A percentile compares a stretch with the other conserved stretches of the same genome.
Conservation (phyloP, 1,139 yeast genomes). For the Candida labiduridarum region DNA sequence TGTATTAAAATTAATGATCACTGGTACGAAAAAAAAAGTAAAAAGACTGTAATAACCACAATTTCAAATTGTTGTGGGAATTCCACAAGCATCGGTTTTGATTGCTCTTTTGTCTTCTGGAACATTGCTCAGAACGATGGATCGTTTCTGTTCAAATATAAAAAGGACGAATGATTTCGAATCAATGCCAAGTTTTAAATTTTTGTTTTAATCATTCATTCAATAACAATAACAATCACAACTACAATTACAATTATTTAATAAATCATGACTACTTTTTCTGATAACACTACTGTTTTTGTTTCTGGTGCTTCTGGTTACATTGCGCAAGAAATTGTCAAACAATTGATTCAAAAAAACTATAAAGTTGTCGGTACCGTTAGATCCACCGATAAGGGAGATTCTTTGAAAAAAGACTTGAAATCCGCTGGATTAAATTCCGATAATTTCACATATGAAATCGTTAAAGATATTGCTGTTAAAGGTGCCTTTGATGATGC, state of each 20-base stretch:
- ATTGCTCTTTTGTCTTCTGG: no score
- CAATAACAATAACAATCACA: neutral
- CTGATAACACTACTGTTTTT: slow-evolving; percentile 21
- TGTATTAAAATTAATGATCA: no score
- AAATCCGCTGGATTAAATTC: neutral
- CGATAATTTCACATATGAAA: slow-evolving; percentile 16
- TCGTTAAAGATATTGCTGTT: slow-evolving; percentile 29
- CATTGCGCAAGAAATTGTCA: slow-evolving; percentile 31
- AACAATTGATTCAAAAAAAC: slow-evolving; percentile 24
- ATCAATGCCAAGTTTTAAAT: no score
- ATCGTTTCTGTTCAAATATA: neutral
- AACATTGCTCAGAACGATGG: neutral
- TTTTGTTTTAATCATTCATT: neutral
- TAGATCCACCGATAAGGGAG: slow-evolving; percentile 34
- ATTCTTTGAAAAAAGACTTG: slow-evolving; percentile 18
- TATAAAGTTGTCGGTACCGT: slow-evolving; percentile 38
- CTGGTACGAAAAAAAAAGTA: no score
- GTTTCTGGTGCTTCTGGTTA: slow-evolving; percentile 43
- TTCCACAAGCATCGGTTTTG: no score
- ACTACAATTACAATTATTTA: neutral
- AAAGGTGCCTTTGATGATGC: slow-evolving; percentile 35
- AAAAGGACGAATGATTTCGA: neutral
- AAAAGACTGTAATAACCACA: no score
- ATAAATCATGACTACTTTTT: neutral
- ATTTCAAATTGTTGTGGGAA: no score